These are phyloP conservation scores for Vaccinium vitisidaea DNA, from an alignment of 148 eudicot genomes.

Conservation along the genomic window DNA sequence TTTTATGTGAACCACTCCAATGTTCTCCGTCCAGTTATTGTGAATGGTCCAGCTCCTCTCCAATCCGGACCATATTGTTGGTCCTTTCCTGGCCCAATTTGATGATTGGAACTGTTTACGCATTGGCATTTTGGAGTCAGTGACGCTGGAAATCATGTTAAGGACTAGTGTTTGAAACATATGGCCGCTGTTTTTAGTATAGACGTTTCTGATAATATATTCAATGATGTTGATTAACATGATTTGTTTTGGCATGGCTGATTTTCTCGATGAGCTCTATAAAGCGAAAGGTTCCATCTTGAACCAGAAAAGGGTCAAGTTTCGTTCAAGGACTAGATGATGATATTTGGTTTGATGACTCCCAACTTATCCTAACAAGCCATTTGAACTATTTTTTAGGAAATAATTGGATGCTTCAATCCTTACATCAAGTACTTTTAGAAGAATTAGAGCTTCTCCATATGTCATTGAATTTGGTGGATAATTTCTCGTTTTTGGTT, in stretches of 20 bases:
- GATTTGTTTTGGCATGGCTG: not conserved
- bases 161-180: no score
- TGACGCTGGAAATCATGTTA: no score
- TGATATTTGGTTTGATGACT: not conserved
- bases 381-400: not conserved
- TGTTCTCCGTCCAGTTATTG: not conserved
- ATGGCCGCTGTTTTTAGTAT: not conserved
- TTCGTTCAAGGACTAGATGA: not conserved
- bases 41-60: not conserved
- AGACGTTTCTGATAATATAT: not conserved
- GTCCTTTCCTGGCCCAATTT: not conserved
- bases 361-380: not conserved
- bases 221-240: not conserved
- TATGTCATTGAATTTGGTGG: not conserved
- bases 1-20: not conserved
- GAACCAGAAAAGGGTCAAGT: not conserved
- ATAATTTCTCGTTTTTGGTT: not conserved
- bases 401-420: not conserved
- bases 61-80: not conserved
- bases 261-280: not conserved
- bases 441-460: not conserved
- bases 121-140: no score
- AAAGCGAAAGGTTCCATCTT: not conserved
- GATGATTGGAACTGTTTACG: no score
- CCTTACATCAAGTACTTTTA: not conserved